Conservation (phyloP, 208 protist species). For the Trichomonas gallinae region DNA sequence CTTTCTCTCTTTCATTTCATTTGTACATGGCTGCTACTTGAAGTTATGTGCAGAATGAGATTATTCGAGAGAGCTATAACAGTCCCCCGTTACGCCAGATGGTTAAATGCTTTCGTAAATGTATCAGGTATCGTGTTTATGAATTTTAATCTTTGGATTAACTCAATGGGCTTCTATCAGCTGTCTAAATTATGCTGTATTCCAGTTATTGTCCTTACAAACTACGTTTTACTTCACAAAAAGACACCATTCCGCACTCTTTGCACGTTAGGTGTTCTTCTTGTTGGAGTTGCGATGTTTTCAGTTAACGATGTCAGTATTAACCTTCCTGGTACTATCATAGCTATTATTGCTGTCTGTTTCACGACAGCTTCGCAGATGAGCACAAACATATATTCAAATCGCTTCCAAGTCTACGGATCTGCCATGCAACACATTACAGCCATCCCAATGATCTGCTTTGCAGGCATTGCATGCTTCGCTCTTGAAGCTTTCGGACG, state of each 20-base stretch:
- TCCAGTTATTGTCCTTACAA: neutral
- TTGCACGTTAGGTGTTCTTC: neutral
- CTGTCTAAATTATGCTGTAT: conserved; percentile 23
- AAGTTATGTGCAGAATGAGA: neutral
- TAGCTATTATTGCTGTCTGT: neutral
- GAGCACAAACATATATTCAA: neutral
- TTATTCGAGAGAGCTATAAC: neutral
- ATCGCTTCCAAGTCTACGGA: neutral
- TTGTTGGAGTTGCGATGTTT: conserved; percentile 1
- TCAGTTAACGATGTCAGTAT: conserved; percentile 20
- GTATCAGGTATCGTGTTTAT: conserved; percentile 10
- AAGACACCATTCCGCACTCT: neutral
- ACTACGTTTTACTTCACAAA: neutral
- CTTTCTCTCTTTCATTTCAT: neutral
- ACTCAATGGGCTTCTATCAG: conserved; percentile 25
- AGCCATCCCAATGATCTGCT: neutral
- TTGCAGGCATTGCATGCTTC: neutral
- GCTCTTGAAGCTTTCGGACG: neutral
- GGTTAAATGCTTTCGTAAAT: neutral
- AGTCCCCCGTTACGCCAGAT: neutral
- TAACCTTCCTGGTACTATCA: neutral
- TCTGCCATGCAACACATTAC: neutral
- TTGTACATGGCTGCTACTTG: neutral
- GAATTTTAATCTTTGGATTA: conserved; percentile 24
- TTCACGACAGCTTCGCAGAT: neutral